Evolutionary conservation across 192 early-diverging fungal genomes (phyloP), one percentile per base, ranked within the genome.

Genomic region (Coemansia aciculifera): DNA sequence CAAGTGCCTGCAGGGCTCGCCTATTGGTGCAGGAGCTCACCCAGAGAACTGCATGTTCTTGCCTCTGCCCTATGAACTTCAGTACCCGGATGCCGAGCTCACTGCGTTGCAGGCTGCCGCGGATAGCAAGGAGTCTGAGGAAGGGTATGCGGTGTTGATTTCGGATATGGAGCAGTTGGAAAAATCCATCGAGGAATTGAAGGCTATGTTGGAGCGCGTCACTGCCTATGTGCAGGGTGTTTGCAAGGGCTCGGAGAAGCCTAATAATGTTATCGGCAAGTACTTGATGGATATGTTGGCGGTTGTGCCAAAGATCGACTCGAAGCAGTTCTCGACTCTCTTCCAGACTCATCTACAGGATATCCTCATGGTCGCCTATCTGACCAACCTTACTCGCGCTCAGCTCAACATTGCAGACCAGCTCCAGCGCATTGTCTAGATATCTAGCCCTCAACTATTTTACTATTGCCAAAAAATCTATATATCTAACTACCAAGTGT

Each of bases 301-400:
- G 10, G 88, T 90, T 38, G 90, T 98, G 8, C 97, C 95, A 56
- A 89, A 90, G 75, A 87, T 98, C 36, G 91, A 96, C 72, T 73
- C 89, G 36, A 82, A 73, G 59, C 91, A 90, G 70, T 98, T 98
- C 73, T 91, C 95, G 68, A 89, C 92, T 67, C 90, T 94, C 85
- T 96, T 97, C 89, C 92, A 95, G 86, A 89, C 86, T 78, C 97
- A 98, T 75, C 71, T 98, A 64, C 90, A 94, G 86, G 97, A 99
- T 81, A 85, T 99, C 57, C 85, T 96, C 69, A 95, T 97, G 94
- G 95, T 97, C 27, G 91, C 94, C 32, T 96, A 99, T 69, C 86
- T 99, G 44, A 91, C 94, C 64, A 93, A 95, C 85, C 90, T 99
- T 74, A 96, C 97, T 31, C 88, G 95, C 64, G 93, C 93, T 21